Evolutionary conservation across 306 rosid species (phyloP).

Genomic region (Nissolia schottii): DNA sequence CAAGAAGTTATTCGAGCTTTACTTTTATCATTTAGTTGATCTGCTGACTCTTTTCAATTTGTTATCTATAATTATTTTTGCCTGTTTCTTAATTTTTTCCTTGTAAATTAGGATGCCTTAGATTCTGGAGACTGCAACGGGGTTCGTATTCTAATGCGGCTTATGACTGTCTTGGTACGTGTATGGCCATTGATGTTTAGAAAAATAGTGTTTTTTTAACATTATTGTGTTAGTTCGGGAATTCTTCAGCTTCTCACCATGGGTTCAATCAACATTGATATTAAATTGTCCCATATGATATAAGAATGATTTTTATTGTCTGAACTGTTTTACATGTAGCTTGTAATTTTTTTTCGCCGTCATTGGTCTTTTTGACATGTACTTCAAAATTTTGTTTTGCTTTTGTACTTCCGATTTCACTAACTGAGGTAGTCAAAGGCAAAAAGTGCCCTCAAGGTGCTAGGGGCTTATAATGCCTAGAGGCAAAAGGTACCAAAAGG

Average conservation of each 20-base stretch:
- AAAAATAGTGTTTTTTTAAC: background rate
- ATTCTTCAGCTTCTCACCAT: background rate
- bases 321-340: background rate
- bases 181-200: background rate
- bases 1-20: background rate
- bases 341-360: conserved; percentile 4
- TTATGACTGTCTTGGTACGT: conserved; percentile 83
- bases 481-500: too few relatives aligned
- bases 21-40: background rate
- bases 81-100: background rate
- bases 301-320: background rate
- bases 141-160: conserved; percentile 77
- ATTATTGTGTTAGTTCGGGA: conserved; percentile 1
- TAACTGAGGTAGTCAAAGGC: too few relatives aligned
- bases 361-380: background rate
- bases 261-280: background rate
- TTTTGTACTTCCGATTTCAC: background rate
- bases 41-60: background rate
- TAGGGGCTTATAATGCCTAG: too few relatives aligned
- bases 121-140: conserved; percentile 69
- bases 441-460: too few relatives aligned
- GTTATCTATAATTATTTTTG: background rate
- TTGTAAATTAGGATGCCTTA: conserved; percentile 62
- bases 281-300: background rate
- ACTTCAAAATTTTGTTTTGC: background rate